Evolutionary conservation across 2,329 filamentous ascomycete genomes (phyloP), one percentile per base, ranked within the genome.

Genomic region (Aspergillus fructus): DNA sequence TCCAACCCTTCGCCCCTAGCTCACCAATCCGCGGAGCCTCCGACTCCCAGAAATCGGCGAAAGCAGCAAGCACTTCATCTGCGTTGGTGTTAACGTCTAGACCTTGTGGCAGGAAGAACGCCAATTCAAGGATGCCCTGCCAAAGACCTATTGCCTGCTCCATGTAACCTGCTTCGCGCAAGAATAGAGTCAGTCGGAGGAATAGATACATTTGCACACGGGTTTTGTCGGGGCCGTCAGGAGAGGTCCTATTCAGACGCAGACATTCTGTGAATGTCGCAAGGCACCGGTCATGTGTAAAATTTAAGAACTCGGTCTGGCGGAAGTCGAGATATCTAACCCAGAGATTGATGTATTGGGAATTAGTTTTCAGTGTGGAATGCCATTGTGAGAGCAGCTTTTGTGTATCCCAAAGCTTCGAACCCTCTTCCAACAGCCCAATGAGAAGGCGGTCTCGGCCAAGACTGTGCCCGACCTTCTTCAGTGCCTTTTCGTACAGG

Each of bases 31-130:
- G 84, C 0, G 89, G 79, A 0, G 85, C 81, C 68, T 97, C 93
- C 56, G 86, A 90, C 58, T 96, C 91, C 94, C 94, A 97, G 62
- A 94, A 96, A 2, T 87, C 81, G 48, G 83, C 78, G 60, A 96
- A 89, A 0, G 66, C 62, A n/a, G 64, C 45, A 27, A 74, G 13
- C 60, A 62, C 49, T 49, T 62, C 33, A 19, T 63, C 45, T 21
- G 43, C 5, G 8, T 56, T 17, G 53, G 56, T 47, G 8, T 55
- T 46, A 21, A 42, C 61, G 59, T 54, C 69, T 30, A 75, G 50
- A 5, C 68, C 55, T 3, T 65, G 51, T 3, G 89, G 86, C 3
- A 79, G 79, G 47, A 85, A 85, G 58, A 91, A 83, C 17, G 84
- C 85, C 52, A 89, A 79, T 68, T 97, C 93, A 0, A 97, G 74